Conservation (phyloP, 106 monocot genomes). For the Dendrobium nobile region DNA sequence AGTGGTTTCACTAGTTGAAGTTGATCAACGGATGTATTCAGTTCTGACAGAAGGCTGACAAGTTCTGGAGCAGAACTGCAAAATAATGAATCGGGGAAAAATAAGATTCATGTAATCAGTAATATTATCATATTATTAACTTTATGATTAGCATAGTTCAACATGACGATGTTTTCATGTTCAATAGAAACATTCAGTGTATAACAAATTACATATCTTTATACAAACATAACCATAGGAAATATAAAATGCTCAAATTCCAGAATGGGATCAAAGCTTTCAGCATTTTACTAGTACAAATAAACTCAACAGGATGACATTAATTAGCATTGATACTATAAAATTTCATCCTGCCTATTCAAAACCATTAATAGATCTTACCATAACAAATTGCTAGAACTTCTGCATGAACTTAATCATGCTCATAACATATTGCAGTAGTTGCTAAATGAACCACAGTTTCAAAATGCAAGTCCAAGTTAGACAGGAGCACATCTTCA, state of each 20-base stretch:
- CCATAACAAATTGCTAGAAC: not conserved
- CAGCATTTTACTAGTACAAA: not conserved
- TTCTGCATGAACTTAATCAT: not conserved
- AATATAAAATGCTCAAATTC: not conserved
- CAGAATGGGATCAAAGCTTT: not conserved
- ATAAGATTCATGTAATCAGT: not conserved
- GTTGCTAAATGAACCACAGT: too few species aligned
- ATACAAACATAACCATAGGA: not conserved
- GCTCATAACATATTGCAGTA: too few species aligned
- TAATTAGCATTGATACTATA: not conserved
- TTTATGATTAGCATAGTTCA: not conserved
- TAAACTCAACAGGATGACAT: not conserved
- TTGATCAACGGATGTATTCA: slow-evolving; percentile 49
- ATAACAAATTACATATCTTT: not conserved
- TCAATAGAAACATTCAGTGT: not conserved
- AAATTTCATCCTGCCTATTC: not conserved
- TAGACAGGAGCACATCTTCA: too few species aligned
- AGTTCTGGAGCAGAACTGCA: slow-evolving; percentile 90
- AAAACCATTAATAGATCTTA: not conserved
- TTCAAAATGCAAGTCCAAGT: too few species aligned
- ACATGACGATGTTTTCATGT: not conserved
- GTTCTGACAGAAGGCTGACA: slow-evolving; percentile 74
- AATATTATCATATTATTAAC: not conserved
- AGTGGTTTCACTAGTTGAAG: slow-evolving; percentile 29
- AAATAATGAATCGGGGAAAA: slow-evolving; percentile 6